A percentile compares a stretch with the other conserved stretches of the same genome.
Evolutionary conservation across 768 basidiomycete species (phyloP).

Genomic region (Polyporus arcularius): DNA sequence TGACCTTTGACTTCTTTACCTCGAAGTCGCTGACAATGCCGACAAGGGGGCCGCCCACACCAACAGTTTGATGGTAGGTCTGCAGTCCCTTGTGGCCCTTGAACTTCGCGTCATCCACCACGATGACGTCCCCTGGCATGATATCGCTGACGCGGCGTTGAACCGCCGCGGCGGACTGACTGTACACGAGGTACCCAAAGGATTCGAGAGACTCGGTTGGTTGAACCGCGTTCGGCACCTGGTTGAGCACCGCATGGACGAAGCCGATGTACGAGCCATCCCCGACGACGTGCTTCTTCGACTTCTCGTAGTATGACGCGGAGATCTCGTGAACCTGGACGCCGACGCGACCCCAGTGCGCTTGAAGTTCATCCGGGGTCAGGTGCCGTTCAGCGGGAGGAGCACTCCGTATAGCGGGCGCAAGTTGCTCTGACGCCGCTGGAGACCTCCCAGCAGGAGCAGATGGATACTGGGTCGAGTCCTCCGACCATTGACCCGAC

Average conservation of each 20-base stretch:
- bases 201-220: constrained; percentile 37
- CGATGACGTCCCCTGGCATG: constrained; percentile 82
- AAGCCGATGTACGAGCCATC: constrained; percentile 87
- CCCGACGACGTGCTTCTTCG: constrained; percentile 76
- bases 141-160: constrained; percentile 78
- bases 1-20: constrained; percentile 82
- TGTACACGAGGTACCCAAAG: constrained; percentile 78
- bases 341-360: constrained; percentile 73
- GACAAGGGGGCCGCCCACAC: constrained; percentile 58
- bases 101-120: constrained; percentile 72
- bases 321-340: constrained; percentile 74
- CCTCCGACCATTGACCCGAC: constrained; percentile 61
- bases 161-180: constrained; percentile 66
- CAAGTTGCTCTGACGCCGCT: background rate
- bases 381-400: constrained; percentile 30
- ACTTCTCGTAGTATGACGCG: constrained; percentile 65
- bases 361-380: constrained; percentile 66
- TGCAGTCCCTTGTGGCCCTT: constrained; percentile 82
- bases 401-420: background rate
- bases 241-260: constrained; percentile 61
- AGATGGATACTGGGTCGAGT: constrained; percentile 41
- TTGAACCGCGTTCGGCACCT: constrained; percentile 62
- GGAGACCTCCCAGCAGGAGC: constrained; percentile 31
- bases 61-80: constrained; percentile 63
- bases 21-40: constrained; percentile 86